Evolutionary conservation across 164 flowering plant genomes (phyloP).

Genomic region (Tetrastigma voinierianum): DNA sequence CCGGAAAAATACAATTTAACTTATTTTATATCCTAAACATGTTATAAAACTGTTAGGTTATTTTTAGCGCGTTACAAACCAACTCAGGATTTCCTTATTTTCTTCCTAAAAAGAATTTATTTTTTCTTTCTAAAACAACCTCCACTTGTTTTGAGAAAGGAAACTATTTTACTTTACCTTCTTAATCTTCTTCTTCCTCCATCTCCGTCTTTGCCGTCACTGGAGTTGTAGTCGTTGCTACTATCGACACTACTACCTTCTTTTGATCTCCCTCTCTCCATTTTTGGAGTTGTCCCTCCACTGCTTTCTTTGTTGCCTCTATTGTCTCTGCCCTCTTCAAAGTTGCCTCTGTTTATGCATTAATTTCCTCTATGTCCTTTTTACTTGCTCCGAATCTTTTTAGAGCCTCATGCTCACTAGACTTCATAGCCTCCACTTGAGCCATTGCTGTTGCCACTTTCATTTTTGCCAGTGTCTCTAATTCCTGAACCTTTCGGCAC

Average conservation of each 20-base stretch:
- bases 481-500: slow-evolving; percentile 73
- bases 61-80: too few relatives aligned
- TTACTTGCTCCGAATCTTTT: slow-evolving; percentile 60
- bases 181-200: too few relatives aligned
- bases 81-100: too few relatives aligned
- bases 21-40: too few relatives aligned
- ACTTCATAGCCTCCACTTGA: slow-evolving; percentile 86
- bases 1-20: too few relatives aligned
- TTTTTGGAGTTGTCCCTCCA: slow-evolving; percentile 56
- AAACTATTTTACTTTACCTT: too few relatives aligned
- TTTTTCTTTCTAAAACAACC: too few relatives aligned
- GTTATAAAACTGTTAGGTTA: too few relatives aligned
- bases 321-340: slow-evolving; percentile 82
- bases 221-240: slow-evolving; percentile 60
- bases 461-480: slow-evolving; percentile 70
- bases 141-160: too few relatives aligned
- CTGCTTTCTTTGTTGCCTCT: slow-evolving; percentile 80
- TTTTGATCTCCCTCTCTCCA: slow-evolving; percentile 87
- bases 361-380: slow-evolving; percentile 76
- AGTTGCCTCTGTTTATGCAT: slow-evolving; percentile 63
- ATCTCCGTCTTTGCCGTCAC: slow-evolving; percentile 49
- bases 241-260: slow-evolving; percentile 75
- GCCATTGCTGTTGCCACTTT: slow-evolving; percentile 90
- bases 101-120: too few relatives aligned
- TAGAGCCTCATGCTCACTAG: slow-evolving; percentile 76